Base-by-base conservation (phyloP, 306 rosid genomes). In the Cyclanthera cordifolia region DNA sequence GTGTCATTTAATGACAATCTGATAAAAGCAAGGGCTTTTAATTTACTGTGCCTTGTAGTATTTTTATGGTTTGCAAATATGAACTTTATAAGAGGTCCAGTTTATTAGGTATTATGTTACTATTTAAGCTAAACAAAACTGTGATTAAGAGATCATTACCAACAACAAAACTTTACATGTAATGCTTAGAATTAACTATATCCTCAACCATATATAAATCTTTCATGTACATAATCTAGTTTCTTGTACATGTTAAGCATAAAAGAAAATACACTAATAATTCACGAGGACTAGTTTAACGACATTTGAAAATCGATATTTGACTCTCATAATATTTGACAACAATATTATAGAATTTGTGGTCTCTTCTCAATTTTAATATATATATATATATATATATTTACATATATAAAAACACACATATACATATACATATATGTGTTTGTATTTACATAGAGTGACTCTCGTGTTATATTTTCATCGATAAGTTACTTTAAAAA, bases 161-260 rank as follows among this genome's bases (percentile, higher is more conserved):
- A 3, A 11, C 70, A 64, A 45, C 53, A 65, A 43, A 66, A 46
- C 23, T 2, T 23, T 14, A 65, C 34, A 65, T 4, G 14, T 64
- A 21, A 23, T 21, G 32, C 39, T 63, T 17, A 21, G 70, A 43
- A n/a, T n/a, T 20, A 24, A 13, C 37, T 21, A 45, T 23, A 65
- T 45, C 70, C 39, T 23, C 53, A 46, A 39, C 71, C 19, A 24
- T n/a, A n/a, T n/a, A n/a, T 14, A 23, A 65, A 66, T n/a, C 71
- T 25, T 46, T 66, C 41, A 46, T 23, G 71, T 45, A 37, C 53
- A 66, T 47, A 46, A 43, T 34, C 70, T 23, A 46, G 43, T 6
- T 66, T 55, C 71, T 47, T 47, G 43, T n/a, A 24, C 71, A 54
- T 66, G 52, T 66, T 66, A 8, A 47, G 43, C 71, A 66, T 46